phyloP scores from a whole-genome alignment of 192 early-diverging fungal species.

The Pilaira anomala region DNA sequence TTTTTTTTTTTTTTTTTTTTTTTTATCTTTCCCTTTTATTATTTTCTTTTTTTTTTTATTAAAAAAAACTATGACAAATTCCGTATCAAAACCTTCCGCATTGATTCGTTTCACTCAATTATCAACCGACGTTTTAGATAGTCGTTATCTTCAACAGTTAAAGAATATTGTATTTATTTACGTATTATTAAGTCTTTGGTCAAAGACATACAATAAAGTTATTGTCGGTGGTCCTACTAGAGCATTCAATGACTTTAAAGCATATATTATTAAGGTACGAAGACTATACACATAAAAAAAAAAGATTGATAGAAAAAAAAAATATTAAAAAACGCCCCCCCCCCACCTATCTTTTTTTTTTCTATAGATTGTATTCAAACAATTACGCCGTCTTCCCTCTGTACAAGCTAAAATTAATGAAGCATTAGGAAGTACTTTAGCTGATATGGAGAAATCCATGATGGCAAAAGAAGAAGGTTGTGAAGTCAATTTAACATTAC shows the following conservation, averaged over 20 bases:
- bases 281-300: not conserved
- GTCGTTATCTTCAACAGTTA: not conserved
- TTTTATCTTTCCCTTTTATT: not conserved
- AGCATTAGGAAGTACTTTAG: conserved; percentile 75
- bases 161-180: conserved; percentile 64
- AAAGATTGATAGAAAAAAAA: too few species aligned
- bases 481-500: conserved; percentile 63
- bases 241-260: conserved; percentile 44
- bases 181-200: conserved; percentile 50
- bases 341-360: not conserved
- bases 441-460: conserved; percentile 79
- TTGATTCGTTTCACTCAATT: conserved; percentile 1
- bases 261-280: conserved; percentile 45
- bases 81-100: not conserved
- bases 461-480: conserved; percentile 58
- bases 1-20: not conserved
- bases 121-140: conserved; percentile 4
- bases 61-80: conserved; percentile 1
- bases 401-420: conserved; percentile 65
- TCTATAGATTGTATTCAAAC: conserved; percentile 46
- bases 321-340: not conserved
- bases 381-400: conserved; percentile 43
- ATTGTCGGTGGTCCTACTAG: conserved; percentile 54
- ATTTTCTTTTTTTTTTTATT: not conserved
- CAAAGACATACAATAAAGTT: conserved; percentile 44